phyloP scores from a whole-genome alignment of 768 basidiomycete genomes.

The Calocybe gangraenosa region DNA sequence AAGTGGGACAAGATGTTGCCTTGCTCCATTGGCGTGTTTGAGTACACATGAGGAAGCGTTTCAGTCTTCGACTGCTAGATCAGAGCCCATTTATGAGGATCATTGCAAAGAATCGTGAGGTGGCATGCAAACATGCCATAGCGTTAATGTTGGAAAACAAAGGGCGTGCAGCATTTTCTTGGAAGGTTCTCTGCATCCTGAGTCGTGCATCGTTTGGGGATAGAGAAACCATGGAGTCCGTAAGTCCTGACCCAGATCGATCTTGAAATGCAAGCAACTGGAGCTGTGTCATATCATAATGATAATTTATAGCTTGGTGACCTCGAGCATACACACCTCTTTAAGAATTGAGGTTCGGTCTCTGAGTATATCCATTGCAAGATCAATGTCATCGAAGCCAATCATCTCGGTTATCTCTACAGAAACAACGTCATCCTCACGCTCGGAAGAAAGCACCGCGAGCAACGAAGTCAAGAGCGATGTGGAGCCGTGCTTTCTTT shows the following conservation, averaged over 20 bases:
- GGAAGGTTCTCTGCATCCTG: slow-evolving; percentile 59
- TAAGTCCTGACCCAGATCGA: slow-evolving; percentile 3
- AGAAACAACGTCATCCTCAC: slow-evolving; percentile 68
- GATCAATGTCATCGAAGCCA: slow-evolving; percentile 81
- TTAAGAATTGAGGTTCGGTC: slow-evolving; percentile 45
- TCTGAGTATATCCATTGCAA: slow-evolving; percentile 66
- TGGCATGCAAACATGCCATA: background rate
- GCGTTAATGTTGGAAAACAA: slow-evolving; percentile 42
- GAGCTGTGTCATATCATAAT: slow-evolving; percentile 6
- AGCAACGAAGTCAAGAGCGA: slow-evolving; percentile 27
- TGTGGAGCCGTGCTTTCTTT: slow-evolving; percentile 24
- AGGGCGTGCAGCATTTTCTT: slow-evolving; percentile 61
- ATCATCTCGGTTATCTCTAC: slow-evolving; percentile 73
- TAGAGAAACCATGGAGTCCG: slow-evolving; percentile 15
- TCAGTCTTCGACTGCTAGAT: slow-evolving; percentile 51
- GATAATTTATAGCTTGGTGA: background rate
- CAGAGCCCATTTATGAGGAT: background rate
- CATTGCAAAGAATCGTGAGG: background rate
- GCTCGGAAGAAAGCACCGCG: slow-evolving; percentile 42
- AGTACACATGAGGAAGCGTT: slow-evolving; percentile 85
- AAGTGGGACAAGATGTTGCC: slow-evolving; percentile 66
- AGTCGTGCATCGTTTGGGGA: slow-evolving; percentile 47
- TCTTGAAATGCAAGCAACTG: background rate
- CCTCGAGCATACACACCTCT: slow-evolving; percentile 40
- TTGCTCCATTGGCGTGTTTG: slow-evolving; percentile 52